phyloP scores from a whole-genome alignment of 306 rosid species.

The Elaeagnus macrophylla region DNA sequence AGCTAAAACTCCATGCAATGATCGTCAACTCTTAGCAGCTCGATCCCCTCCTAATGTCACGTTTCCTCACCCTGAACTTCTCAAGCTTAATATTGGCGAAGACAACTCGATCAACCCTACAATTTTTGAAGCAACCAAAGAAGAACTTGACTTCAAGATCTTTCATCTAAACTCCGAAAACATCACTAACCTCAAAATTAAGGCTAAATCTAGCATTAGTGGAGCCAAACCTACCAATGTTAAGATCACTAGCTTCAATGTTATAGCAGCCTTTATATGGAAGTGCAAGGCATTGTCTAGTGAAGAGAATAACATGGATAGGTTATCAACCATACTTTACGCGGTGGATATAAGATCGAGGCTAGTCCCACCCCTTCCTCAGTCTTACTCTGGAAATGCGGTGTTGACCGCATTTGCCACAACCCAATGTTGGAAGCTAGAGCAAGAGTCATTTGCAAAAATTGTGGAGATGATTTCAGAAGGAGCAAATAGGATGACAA shows the following conservation, averaged over 20 bases:
- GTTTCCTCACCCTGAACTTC: constrained; percentile 57
- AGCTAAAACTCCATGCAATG: constrained; percentile 32
- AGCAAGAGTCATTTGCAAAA: constrained; percentile 23
- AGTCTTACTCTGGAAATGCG: constrained; percentile 36
- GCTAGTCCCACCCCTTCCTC: constrained; percentile 39
- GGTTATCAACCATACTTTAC: not conserved
- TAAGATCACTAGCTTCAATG: constrained; percentile 38
- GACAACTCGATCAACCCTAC: not conserved
- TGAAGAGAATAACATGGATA: not conserved
- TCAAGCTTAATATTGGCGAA: constrained; percentile 15
- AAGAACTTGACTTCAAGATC: constrained; percentile 38
- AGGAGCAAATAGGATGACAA: constrained; percentile 49
- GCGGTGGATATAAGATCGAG: constrained; percentile 2
- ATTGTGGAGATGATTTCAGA: constrained; percentile 50
- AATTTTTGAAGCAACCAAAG: constrained; percentile 46
- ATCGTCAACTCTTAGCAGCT: constrained; percentile 57
- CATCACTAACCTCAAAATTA: constrained; percentile 36
- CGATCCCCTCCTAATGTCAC: constrained; percentile 63
- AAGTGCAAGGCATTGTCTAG: constrained; percentile 1
- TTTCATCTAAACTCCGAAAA: constrained; percentile 28
- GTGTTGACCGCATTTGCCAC: constrained; percentile 42
- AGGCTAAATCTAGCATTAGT: constrained; percentile 22
- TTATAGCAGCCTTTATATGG: constrained; percentile 54
- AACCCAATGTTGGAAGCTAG: constrained; percentile 30
- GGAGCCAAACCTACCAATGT: not conserved